Evolutionary conservation across 2,329 filamentous ascomycete species (phyloP), one percentile per base, ranked within the genome.

Genomic region (Venturia carpophila): DNA sequence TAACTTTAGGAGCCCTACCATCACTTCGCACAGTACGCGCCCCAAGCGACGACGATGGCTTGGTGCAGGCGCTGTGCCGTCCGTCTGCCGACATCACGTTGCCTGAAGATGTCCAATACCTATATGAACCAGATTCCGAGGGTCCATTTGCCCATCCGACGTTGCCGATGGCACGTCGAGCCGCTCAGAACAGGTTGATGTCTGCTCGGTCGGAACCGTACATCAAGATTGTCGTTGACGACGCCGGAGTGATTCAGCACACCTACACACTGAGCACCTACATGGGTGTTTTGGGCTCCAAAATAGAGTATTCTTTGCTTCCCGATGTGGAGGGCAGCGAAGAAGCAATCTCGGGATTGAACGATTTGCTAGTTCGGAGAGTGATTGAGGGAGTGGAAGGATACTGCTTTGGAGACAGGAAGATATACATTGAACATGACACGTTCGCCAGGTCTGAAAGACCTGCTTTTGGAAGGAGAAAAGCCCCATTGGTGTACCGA

Each of bases 41-140:
- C 0, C 89, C 88, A 1, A 84, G 84, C 66, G 89, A 92, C 68
- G 83, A 87, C 1, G 83, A 89, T 5, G 89, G 88, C 34, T 69
- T 83, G 9, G 84, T 92, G 67, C 89, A 92, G 74, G 76, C 79
- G 1, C 79, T 91, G 1, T 92, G 89, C 73, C 82, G 81, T 55
- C 88, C 88, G 0, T 76, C 81, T 4, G 82, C 83, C 39, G 79
- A 79, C 39, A 77, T 84, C 24, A 80, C 62, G 34, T 56, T 19
- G 3, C 66, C 65, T 52, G 62, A 41, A 49, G 68, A 55, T 49
- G 30, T 60, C 19, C 34, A 65, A 30, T 68, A 69, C 62, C 62
- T 69, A 24, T 37, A 58, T 13, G 3, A 9, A 15, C 69, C 70
- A 30, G 37, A 61, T 17, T 10, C 13, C 4, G 63, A 64, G 39